A percentile compares a stretch with the other conserved stretches of the same genome.
phyloP scores from a whole-genome alignment of 2,329 filamentous ascomycete genomes.

The Hypoxylon sp. region DNA sequence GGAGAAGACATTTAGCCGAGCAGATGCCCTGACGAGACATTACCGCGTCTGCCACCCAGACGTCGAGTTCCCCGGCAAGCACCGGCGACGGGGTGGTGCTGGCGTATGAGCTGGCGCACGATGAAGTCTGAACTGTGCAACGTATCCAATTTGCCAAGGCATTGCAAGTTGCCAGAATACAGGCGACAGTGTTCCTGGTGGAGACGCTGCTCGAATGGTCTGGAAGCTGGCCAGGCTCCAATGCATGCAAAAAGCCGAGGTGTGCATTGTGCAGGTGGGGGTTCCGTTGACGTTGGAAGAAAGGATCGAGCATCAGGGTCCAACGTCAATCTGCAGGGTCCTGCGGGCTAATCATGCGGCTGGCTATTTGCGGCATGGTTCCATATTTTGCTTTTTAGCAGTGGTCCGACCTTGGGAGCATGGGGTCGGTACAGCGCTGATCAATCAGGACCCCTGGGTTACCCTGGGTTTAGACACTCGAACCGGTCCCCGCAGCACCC shows the following conservation, averaged over 20 bases:
- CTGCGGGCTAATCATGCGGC: slow-evolving; percentile 45
- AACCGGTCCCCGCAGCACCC: slow-evolving; percentile 35
- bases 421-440: slow-evolving; percentile 30
- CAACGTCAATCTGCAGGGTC: slow-evolving; percentile 53
- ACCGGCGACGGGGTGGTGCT: slow-evolving; percentile 58
- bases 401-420: slow-evolving; percentile 25
- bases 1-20: slow-evolving; percentile 96
- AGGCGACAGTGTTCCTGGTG: slow-evolving; percentile 30
- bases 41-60: slow-evolving; percentile 96
- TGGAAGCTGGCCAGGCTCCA: slow-evolving; percentile 34
- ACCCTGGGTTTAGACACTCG: slow-evolving; percentile 6
- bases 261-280: slow-evolving; percentile 31
- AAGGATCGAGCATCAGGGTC: slow-evolving; percentile 48
- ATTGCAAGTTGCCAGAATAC: slow-evolving; percentile 15
- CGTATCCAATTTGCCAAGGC: slow-evolving; percentile 16
- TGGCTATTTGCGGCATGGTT: slow-evolving; percentile 44
- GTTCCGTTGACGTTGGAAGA: slow-evolving; percentile 38
- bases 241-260: slow-evolving; percentile 29
- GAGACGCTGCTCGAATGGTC: slow-evolving; percentile 32
- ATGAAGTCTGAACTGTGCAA: slow-evolving; percentile 25
- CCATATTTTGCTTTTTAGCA: slow-evolving; percentile 8
- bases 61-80: slow-evolving; percentile 81
- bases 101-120: slow-evolving; percentile 39
- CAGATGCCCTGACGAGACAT: slow-evolving; percentile 93
- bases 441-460: slow-evolving; percentile 40